Evolutionary conservation across 2,329 filamentous ascomycete genomes (phyloP), one percentile per base, ranked within the genome.

Genomic region (Exophiala sp.): DNA sequence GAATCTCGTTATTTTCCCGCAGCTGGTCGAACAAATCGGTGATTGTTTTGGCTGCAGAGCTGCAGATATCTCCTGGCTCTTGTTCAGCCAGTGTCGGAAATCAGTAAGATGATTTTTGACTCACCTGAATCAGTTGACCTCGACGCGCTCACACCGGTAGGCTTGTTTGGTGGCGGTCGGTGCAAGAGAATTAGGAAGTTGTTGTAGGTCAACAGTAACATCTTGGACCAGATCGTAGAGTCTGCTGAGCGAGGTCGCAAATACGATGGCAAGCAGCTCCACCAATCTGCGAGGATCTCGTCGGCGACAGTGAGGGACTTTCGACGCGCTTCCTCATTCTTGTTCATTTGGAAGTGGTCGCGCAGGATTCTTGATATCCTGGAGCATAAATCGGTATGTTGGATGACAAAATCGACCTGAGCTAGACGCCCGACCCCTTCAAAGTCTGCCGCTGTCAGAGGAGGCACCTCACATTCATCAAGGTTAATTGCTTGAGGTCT

Each of bases 401-500:
- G 29, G 11, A 32, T 32, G 11, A 32, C 29, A n/a, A 32, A 32
- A 32, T 32, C 29, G 11, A 32, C 29, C n/a, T 32, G 29, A n/a
- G 29, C 29, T 3, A 32, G 29, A 9, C 42, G 42, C 3, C 42
- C 21, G 27, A 45, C 16, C 5, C n/a, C 29, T 9, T 30, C 10
- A 27, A 24, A 43, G 24, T 51, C 48, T 7, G 22, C 35, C 8
- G 21, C n/a, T 4, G 14, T 40, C 3, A 51, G 34, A 38, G 19
- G 18, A 24, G 30, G 32, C 5, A 41, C 43, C 21, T 51, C 48
- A 22, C 18, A 46, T 13, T 51, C 48, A 2, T 47, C 43, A 22
- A 39, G 29, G 7, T 39, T 24, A 9, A 51, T 41, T 8, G 42
- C 19, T 11, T 19, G 24, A 9, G 48, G 43, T 13, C 48, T 18